Base-by-base conservation (phyloP, 2,329 filamentous ascomycete genomes). In the Metarhizium anisopliae region DNA sequence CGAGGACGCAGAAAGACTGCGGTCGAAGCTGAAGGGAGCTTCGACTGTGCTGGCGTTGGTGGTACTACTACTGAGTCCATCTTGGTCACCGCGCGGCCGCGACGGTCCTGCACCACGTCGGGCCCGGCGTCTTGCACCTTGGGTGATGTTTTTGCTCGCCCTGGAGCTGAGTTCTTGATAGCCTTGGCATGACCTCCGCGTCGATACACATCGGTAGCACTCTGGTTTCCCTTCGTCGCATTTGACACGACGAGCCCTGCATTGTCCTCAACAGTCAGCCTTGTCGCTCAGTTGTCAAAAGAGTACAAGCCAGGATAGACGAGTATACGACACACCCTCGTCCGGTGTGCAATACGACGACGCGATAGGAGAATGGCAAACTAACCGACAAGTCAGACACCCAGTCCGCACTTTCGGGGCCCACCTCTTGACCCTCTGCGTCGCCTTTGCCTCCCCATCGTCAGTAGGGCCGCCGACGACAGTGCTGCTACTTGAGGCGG, bases 381-480 rank as follows among this genome's bases (percentile, higher is more conserved):
- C 52, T n/a, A 54, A 54, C 52, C 52, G 47, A 25, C 52, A 54
- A 25, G 52, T 54, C n/a, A 54, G 47, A 43, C 52, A 54, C 25
- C 52, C 52, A 32, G 52, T 54, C 29, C 52, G 52, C 52, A 54
- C 52, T 35, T 54, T 54, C 16, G 52, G 52, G 52, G 52, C 52
- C 52, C 52, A 54, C 52, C 50, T 54, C 52, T 54, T 54, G n/a
- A 54, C 52, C 49, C 52, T 54, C 25, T 54, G 52, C 18, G 16
- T 18, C 52, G 47, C 11, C 32, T 32, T 16, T 32, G 45, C 20
- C 13, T 14, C 25, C 13, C 8, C 45, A 49, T 29, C 45, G 14
- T 25, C 45, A 25, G 43, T 4, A 14, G n/a, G 5, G 38, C 16
- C 38, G 14, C 11, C 11, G 38, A n/a, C 18, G 18, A 8, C 13